A percentile compares a stretch with the other conserved stretches of the same genome.
These are phyloP conservation scores for Talaromyces thailandensis DNA, from an alignment of 495 filamentous ascomycete genomes.

Conservation along the genomic window DNA sequence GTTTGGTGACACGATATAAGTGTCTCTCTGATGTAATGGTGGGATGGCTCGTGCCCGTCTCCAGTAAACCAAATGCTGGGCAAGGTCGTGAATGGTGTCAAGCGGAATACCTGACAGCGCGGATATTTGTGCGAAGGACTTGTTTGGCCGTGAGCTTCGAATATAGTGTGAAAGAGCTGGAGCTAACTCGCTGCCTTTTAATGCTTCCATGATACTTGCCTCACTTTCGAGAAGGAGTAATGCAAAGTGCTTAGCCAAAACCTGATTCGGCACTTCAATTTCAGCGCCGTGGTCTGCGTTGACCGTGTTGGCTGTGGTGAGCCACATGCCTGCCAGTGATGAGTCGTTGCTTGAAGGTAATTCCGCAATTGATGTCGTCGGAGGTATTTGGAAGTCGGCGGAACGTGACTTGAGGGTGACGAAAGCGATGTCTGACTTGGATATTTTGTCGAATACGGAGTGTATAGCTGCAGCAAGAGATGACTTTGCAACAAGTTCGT, in stretches of 20 bases:
- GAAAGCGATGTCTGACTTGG: slow-evolving; percentile 72
- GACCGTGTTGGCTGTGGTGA: slow-evolving; percentile 77
- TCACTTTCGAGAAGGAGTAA: slow-evolving; percentile 78
- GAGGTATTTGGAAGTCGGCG: slow-evolving; percentile 80
- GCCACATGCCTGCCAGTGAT: slow-evolving; percentile 63
- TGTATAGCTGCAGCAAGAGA: slow-evolving; percentile 78
- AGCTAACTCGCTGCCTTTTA: slow-evolving; percentile 59
- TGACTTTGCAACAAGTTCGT: slow-evolving; percentile 61
- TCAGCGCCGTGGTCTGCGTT: slow-evolving; percentile 53
- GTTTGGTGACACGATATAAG: slow-evolving; percentile 90
- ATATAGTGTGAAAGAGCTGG: slow-evolving; percentile 75
- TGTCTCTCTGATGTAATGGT: slow-evolving; percentile 80
- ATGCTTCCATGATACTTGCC: slow-evolving; percentile 63
- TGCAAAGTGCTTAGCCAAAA: slow-evolving; percentile 75
- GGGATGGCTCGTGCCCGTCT: slow-evolving; percentile 85
- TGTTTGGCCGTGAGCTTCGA: slow-evolving; percentile 68
- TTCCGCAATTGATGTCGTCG: slow-evolving; percentile 64
- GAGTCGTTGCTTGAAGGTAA: slow-evolving; percentile 58
- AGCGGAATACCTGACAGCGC: slow-evolving; percentile 63
- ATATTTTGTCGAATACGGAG: slow-evolving; percentile 70
- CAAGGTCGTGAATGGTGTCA: slow-evolving; percentile 70
- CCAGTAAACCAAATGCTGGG: slow-evolving; percentile 92
- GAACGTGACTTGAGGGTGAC: slow-evolving; percentile 52
- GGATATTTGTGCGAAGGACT: slow-evolving; percentile 78
- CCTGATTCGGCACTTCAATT: slow-evolving; percentile 39